Evolutionary conservation across 768 basidiomycete species (phyloP), one percentile per base, ranked within the genome.

Genomic region (Gloeopeniophorella convolvens): DNA sequence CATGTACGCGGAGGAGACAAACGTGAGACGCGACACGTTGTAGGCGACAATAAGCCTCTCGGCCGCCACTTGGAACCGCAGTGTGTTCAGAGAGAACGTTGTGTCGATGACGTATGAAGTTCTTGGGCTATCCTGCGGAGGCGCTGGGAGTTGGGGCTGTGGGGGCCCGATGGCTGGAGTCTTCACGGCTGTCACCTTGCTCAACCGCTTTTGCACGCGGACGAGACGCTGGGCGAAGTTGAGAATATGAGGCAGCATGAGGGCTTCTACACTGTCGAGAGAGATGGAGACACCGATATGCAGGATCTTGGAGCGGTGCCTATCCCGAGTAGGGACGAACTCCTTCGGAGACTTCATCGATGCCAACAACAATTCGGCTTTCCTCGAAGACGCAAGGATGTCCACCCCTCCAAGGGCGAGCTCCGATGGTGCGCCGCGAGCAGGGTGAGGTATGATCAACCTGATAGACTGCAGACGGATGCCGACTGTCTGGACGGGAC

Each of bases 31-130:
- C 3, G 70, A 65, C 21, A 77, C 60, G 13, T 75, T 75, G 47
- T 83, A 72, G 45, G 84, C 85, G 47, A 86, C 75, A 15, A 78
- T 69, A 24, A 89, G 69, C 59, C 81, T 87, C 60, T 83, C 82
- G 6, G 85, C 84, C 5, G 77, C 80, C 7, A 84, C 84, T 47
- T 74, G 76, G n/a, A 85, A 59, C 23, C 70, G 71, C 35, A 84
- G 55, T 7, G 62, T 68, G 6, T 66, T 69, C 41, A 83, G 57
- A 30, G 66, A 66, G 5, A 76, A 60, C 5, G 73, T 63, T 11
- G 76, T 35, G 43, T 80, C 73, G 6, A 60, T 32, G 36, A 68
- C 47, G 52, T 67, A 33, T 45, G 54, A n/a, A n/a, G n/a, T n/a
- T n/a, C n/a, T n/a, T n/a, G n/a, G n/a, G n/a, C n/a, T n/a, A n/a